Base-by-base conservation (phyloP, 2,329 filamentous ascomycete species). In the Escovopsis sp. region DNA sequence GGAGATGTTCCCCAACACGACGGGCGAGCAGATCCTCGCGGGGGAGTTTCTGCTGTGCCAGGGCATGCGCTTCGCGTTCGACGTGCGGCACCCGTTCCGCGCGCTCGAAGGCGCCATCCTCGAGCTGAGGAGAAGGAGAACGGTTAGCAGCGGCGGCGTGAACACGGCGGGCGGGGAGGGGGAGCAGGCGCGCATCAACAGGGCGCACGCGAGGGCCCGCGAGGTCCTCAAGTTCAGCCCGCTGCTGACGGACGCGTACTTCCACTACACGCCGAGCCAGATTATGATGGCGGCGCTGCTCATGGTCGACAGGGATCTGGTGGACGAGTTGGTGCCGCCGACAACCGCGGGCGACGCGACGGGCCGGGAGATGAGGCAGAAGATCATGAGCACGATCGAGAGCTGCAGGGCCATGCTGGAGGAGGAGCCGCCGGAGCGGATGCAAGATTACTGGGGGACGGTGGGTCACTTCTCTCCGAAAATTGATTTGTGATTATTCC, bases 11-110 rank as follows among this genome's bases (percentile, higher is more conserved):
- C 74, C 74, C 30, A 76, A 78, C 38, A 81, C 81, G 1, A 84
- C 79, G 2, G 70, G 80, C 29, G 86, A 94, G 50, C 80, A 87
- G 49, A 80, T 98, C 9, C 73, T 96, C 12, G 86, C 86, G 0
- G 87, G 88, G 2, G 91, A 98, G 61, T 96, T 94, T 57, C 70
- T 94, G 34, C 74, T 98, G 36, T 89, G 88, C 43, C 89, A 96
- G 63, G 87, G 85, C 13, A 74, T 96, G 10, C 77, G 89, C 40
- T 98, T 95, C 62, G 87, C 86, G 37, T 87, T 98, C 54, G 88
- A 96, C 50, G 83, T 98, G 2, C 77, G 81, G 39, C 91, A 96
- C 57, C 91, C 91, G 0, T 91, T 86, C 57, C 79, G 88, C 35
- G 86, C 82, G 1, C 70, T 96, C 1, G 86, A 94, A 57, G 91